Percentiles rank a stretch among this genome's conserved stretches.
These are phyloP conservation scores for Glaciozyma antarctica DNA, from an alignment of 768 basidiomycete genomes.

Conservation along the genomic window DNA sequence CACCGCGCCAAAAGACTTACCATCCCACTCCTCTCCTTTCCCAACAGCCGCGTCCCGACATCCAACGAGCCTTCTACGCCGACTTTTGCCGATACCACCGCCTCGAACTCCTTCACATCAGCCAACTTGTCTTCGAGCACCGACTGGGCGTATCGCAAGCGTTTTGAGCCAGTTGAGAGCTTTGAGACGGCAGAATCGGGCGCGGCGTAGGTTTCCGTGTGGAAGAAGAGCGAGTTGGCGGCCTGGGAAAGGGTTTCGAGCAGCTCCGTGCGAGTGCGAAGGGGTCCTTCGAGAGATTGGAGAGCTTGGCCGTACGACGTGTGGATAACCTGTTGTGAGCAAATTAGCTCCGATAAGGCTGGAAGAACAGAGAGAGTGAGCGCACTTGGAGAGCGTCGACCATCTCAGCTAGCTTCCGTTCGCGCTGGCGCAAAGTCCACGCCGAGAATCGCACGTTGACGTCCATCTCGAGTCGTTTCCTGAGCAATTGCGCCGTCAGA, in stretches of 20 bases:
- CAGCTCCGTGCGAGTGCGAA: neutral
- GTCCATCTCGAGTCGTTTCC: neutral
- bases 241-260: neutral
- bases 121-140: conserved; percentile 11
- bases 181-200: neutral
- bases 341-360: no score
- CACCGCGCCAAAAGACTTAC: no score
- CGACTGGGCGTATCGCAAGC: conserved; percentile 1
- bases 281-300: neutral
- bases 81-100: neutral
- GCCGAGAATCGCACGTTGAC: neutral
- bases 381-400: neutral
- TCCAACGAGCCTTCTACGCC: neutral
- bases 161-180: conserved; percentile 2
- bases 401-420: neutral
- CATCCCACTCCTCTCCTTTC: neutral
- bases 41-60: neutral
- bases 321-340: neutral
- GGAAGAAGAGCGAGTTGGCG: neutral
- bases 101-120: neutral
- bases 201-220: neutral
- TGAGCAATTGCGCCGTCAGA: neutral
- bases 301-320: conserved; percentile 7
- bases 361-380: neutral
- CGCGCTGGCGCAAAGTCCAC: neutral